A percentile compares a stretch with the other conserved stretches of the same genome.
phyloP scores from a whole-genome alignment of 169 alveolate genomes.

The Toxoplasma gondii region DNA sequence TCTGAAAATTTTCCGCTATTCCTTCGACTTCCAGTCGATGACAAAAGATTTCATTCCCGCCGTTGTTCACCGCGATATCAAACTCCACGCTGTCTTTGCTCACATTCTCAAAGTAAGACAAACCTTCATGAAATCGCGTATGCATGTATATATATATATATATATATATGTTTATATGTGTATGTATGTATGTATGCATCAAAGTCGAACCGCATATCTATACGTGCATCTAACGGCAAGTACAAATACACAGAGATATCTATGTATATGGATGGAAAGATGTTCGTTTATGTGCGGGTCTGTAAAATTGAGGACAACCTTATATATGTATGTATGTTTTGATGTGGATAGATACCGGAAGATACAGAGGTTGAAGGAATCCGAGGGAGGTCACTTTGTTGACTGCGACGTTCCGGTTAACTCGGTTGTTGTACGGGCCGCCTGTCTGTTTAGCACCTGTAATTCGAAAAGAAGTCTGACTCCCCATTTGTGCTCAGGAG shows the following conservation, averaged over 20 bases:
- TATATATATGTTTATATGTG: background rate
- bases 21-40: constrained; percentile 23
- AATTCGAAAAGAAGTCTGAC: no score
- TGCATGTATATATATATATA: background rate
- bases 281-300: no score
- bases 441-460: no score
- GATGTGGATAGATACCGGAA: no score
- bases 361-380: no score
- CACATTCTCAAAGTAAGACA: background rate
- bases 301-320: no score
- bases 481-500: background rate
- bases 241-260: background rate
- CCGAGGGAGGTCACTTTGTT: no score
- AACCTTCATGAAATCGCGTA: background rate
- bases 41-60: constrained; percentile 1
- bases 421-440: no score
- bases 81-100: background rate
- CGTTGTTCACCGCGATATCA: background rate
- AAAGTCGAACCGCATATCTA: background rate
- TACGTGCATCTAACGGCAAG: no score
- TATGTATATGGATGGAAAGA: background rate
- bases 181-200: background rate
- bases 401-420: no score
- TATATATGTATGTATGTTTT: no score
- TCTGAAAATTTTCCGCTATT: background rate